Percentiles rank a stretch among this genome's conserved stretches.
Evolutionary conservation across 2,329 filamentous ascomycete species (phyloP).

Genomic region (Myriangium duriaei): DNA sequence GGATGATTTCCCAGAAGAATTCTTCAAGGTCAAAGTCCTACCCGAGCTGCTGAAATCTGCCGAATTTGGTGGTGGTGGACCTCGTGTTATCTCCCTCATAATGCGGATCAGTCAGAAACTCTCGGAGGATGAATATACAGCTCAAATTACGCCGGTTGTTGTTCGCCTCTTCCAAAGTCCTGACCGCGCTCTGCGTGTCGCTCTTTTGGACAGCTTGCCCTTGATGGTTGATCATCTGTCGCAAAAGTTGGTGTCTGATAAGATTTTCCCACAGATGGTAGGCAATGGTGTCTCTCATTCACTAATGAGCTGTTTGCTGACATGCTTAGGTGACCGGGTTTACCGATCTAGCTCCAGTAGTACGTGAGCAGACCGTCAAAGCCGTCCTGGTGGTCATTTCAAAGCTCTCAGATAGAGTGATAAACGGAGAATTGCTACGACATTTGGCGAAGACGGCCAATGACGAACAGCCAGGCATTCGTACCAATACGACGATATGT

Average conservation of each 20-base stretch:
- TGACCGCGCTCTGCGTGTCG: slow-evolving; percentile 83
- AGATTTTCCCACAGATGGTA: slow-evolving; percentile 90
- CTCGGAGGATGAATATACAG: slow-evolving; percentile 77
- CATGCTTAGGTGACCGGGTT: slow-evolving; percentile 69
- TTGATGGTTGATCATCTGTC: slow-evolving; percentile 83
- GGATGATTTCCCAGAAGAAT: slow-evolving; percentile 93
- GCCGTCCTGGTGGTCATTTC: slow-evolving; percentile 75
- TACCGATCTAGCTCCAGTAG: slow-evolving; percentile 77
- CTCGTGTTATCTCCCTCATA: slow-evolving; percentile 76
- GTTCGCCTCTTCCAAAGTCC: slow-evolving; percentile 81
- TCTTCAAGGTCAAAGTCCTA: slow-evolving; percentile 93
- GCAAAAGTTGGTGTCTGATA: slow-evolving; percentile 85
- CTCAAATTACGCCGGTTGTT: slow-evolving; percentile 71
- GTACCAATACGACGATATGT: slow-evolving; percentile 96
- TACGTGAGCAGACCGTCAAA: slow-evolving; percentile 92
- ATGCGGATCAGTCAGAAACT: slow-evolving; percentile 86
- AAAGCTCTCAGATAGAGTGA: slow-evolving; percentile 82
- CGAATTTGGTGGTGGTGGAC: slow-evolving; percentile 93
- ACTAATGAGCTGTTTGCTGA: slow-evolving; percentile 18
- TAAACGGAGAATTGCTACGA: slow-evolving; percentile 85
- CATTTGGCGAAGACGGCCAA: slow-evolving; percentile 93
- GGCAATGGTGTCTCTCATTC: slow-evolving; percentile 14
- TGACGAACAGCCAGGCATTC: slow-evolving; percentile 91
- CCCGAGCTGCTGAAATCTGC: slow-evolving; percentile 95
- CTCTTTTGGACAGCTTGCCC: slow-evolving; percentile 75